Conservation (phyloP, 306 rosid genomes). For the Coriaria nepalensis region DNA sequence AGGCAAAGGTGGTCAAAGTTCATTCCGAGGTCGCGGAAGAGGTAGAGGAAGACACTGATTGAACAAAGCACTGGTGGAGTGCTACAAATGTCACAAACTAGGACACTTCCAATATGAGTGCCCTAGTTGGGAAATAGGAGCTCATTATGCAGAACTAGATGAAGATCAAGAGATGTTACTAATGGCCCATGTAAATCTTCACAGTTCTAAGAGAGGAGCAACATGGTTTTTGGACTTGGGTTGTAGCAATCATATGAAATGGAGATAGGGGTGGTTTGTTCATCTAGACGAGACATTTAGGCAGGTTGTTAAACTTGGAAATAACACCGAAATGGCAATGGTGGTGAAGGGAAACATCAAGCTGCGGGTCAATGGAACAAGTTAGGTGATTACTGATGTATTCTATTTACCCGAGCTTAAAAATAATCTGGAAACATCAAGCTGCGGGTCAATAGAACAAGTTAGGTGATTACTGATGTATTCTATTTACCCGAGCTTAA, state of each 20-base stretch:
- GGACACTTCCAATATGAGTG: too few relatives aligned
- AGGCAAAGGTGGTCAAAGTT: conserved; percentile 2
- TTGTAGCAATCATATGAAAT: conserved; percentile 1
- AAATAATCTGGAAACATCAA: too few relatives aligned
- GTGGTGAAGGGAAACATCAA: neutral
- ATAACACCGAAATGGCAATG: too few relatives aligned
- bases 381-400: neutral
- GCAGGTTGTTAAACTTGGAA: neutral
- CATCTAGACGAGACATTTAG: neutral
- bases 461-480: neutral
- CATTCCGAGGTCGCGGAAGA: neutral
- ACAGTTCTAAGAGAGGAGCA: neutral
- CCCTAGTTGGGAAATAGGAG: too few relatives aligned
- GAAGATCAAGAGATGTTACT: too few relatives aligned
- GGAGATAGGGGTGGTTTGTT: neutral
- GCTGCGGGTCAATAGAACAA: neutral
- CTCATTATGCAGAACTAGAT: too few relatives aligned
- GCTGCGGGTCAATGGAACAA: neutral
- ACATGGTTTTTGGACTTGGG: neutral
- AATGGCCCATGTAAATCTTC: too few relatives aligned
- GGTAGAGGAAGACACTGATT: neutral
- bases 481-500: neutral
- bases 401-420: neutral
- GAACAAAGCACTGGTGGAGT: neutral
- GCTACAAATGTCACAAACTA: neutral